These are phyloP conservation scores for Erythrophleum ivorense DNA, from an alignment of 331 rosid genomes.

Conservation along the genomic window DNA sequence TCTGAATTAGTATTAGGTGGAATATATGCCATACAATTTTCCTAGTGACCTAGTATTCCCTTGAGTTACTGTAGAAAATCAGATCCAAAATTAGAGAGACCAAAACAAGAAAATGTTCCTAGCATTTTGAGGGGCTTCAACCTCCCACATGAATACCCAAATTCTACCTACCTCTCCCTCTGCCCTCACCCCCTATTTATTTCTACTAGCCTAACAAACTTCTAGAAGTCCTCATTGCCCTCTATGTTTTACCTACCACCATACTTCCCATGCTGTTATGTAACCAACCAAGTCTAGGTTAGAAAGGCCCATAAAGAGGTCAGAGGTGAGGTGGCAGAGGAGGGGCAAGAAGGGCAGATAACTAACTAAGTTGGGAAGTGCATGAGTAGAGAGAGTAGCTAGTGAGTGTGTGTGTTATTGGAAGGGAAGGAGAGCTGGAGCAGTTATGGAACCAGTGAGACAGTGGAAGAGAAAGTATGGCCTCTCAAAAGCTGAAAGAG, in stretches of 20 bases:
- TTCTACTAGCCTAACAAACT: neutral
- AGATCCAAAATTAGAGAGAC: neutral
- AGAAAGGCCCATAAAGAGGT: too few relatives aligned
- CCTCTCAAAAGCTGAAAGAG: too few relatives aligned
- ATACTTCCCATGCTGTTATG: neutral
- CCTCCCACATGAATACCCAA: neutral
- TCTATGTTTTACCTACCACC: neutral
- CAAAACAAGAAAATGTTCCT: neutral
- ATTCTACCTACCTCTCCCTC: neutral
- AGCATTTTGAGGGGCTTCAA: neutral
- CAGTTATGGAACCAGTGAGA: too few relatives aligned
- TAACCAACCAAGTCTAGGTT: neutral
- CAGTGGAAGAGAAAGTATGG: too few relatives aligned
- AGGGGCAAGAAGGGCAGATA: too few relatives aligned
- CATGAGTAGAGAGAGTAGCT: too few relatives aligned
- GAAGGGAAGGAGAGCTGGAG: too few relatives aligned
- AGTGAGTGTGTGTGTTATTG: too few relatives aligned
- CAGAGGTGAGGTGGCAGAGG: too few relatives aligned
- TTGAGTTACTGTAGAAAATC: too few relatives aligned
- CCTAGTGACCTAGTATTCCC: neutral
- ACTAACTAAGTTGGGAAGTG: too few relatives aligned
- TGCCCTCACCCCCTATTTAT: neutral
- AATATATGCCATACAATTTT: neutral
- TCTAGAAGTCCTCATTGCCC: neutral
- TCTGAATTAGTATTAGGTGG: neutral